Conservation (phyloP, 73 alveolate genomes). For the Blepharisma stoltei region DNA sequence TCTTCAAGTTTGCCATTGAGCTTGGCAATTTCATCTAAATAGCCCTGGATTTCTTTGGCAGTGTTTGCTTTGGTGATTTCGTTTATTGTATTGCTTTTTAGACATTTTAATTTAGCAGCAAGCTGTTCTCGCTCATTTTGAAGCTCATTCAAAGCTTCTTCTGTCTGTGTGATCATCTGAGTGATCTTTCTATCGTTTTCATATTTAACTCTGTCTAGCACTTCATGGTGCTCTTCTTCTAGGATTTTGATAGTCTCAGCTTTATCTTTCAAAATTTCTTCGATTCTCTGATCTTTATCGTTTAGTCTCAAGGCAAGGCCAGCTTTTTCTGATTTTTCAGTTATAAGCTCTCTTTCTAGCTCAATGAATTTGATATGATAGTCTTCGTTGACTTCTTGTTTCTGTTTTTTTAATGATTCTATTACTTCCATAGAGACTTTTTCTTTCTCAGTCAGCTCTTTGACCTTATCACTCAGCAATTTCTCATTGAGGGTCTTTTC, state of each 20-base stretch:
- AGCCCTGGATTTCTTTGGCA: background rate
- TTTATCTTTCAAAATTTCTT: constrained; percentile 21
- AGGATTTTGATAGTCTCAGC: constrained; percentile 10
- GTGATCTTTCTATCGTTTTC: constrained; percentile 10
- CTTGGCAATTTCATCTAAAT: constrained; percentile 33
- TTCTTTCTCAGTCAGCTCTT: background rate
- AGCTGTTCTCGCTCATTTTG: constrained; percentile 20
- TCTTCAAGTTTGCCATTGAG: constrained; percentile 52
- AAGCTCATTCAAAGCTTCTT: constrained; percentile 11
- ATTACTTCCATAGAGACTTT: background rate
- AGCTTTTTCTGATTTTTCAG: background rate
- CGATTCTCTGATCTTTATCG: constrained; percentile 14
- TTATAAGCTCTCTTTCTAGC: constrained; percentile 2
- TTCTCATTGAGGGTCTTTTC: background rate
- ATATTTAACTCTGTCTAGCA: background rate
- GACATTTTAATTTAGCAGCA: background rate
- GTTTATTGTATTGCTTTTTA: background rate
- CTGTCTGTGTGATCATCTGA: constrained; percentile 5
- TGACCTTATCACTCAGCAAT: constrained; percentile 8
- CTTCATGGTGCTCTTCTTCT: constrained; percentile 7
- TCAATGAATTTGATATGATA: background rate
- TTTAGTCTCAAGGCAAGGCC: background rate
- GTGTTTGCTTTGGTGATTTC: background rate
- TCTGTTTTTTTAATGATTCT: constrained; percentile 15
- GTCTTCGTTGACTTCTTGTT: constrained; percentile 9